These are phyloP conservation scores for Triadica sebifera DNA, from an alignment of 345 rosid species.

Conservation along the genomic window DNA sequence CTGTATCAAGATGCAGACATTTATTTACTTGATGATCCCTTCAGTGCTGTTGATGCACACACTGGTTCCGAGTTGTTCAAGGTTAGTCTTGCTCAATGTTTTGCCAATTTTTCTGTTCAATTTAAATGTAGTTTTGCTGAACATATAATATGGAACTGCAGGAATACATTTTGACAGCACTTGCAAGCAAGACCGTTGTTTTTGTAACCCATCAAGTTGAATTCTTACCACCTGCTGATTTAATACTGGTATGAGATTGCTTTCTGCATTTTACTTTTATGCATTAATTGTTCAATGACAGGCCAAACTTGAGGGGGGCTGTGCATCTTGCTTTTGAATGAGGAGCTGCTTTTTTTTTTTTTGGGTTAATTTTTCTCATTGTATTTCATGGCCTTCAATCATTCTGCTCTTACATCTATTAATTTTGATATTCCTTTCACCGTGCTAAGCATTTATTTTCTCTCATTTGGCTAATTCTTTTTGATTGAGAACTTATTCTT, in stretches of 20 bases:
- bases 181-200: conserved; percentile 81
- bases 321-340: not conserved
- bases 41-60: conserved; percentile 99
- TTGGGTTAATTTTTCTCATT: conserved; percentile 39
- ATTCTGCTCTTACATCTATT: not conserved
- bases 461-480: not conserved
- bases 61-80: conserved; percentile 94
- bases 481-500: not conserved
- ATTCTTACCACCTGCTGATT: conserved; percentile 89
- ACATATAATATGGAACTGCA: conserved; percentile 41
- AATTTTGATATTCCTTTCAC: not conserved
- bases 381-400: not conserved
- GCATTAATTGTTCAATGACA: conserved; percentile 1
- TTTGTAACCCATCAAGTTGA: conserved; percentile 99
- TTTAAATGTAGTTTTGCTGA: conserved; percentile 26
- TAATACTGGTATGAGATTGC: conserved; percentile 73
- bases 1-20: conserved; percentile 99
- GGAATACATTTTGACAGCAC: conserved; percentile 90
- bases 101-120: conserved; percentile 7
- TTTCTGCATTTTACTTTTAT: conserved; percentile 22
- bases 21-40: conserved; percentile 96
- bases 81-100: conserved; percentile 43
- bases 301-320: not conserved
- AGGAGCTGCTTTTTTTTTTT: not conserved
- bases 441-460: not conserved